Evolutionary conservation across 2,329 filamentous ascomycete species (phyloP).

Genomic region (Talaromyces piceae): DNA sequence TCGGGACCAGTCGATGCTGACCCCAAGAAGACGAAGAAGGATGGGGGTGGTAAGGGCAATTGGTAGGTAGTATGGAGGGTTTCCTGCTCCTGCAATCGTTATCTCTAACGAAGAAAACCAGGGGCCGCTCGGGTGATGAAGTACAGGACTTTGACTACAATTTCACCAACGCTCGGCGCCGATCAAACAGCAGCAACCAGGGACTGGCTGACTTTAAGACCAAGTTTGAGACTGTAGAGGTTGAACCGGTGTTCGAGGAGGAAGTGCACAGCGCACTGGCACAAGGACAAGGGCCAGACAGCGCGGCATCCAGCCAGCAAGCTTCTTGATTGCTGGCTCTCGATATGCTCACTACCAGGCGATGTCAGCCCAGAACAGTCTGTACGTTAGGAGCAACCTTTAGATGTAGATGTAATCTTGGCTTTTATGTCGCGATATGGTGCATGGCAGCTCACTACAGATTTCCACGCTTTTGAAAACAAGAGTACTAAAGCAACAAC

Average conservation of each 20-base stretch:
- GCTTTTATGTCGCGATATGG: no score
- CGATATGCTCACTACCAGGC: not conserved
- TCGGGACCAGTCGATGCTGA: slow-evolving; percentile 70
- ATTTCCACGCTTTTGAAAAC: no score
- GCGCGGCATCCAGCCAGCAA: not conserved
- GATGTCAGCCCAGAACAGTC: not conserved
- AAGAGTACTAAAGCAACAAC: no score
- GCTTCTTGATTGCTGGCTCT: not conserved
- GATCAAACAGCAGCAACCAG: slow-evolving; percentile 80
- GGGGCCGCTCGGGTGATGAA: slow-evolving; percentile 79
- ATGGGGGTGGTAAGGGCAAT: slow-evolving; percentile 85
- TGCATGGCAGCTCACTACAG: no score
- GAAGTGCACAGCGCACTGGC: slow-evolving; percentile 55
- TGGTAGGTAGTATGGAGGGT: slow-evolving; percentile 53
- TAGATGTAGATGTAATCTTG: not conserved
- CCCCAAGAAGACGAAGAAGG: slow-evolving; percentile 95
- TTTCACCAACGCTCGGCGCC: slow-evolving; percentile 77
- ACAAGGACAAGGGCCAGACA: not conserved
- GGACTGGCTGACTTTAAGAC: slow-evolving; percentile 79
- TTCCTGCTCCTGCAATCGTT: not conserved
- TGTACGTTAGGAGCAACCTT: not conserved
- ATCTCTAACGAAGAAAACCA: slow-evolving; percentile 30
- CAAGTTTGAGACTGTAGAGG: slow-evolving; percentile 88
- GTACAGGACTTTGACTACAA: slow-evolving; percentile 76
- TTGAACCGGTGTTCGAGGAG: slow-evolving; percentile 89